Base-by-base conservation (phyloP, 2,329 filamentous ascomycete species). In the Fusarium pseudoanthophilum region DNA sequence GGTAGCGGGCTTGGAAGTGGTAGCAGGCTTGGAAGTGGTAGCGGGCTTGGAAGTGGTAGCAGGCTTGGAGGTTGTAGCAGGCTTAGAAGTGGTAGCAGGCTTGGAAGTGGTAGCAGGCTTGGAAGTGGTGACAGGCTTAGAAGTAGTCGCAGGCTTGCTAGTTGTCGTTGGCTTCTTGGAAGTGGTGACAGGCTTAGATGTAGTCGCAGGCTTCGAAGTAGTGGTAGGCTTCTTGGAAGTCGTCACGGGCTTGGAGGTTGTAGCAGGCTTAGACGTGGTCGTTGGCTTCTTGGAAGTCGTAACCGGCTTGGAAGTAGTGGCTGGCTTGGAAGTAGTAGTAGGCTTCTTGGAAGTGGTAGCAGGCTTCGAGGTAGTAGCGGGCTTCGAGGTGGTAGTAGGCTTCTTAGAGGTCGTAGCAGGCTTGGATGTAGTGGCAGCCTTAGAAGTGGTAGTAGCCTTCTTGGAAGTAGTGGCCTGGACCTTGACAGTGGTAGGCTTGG, bases 81-180 rank as follows among this genome's bases (percentile, higher is more conserved):
- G n/a, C 42, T 43, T 43, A 0, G 9, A 7, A 0, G n/a, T 43
- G 0, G n/a, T 43, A 4, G 40, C 10, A 5, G 36, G 36, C 36
- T 37, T 37, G 2, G 34, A 36, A 9, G 34, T 36, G 6, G 34
- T 36, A 36, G 34, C 15, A 36, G 36, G 34, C 26, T 62, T 62
- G 4, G 9, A 14, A 5, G 61, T 30, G 1, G 55, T 49, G 2
- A 11, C 20, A 4, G 34, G 30, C 32, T 58, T 45, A 0, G n/a
- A 26, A 0, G 61, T 60, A 0, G 55, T 39, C 9, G 18, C 32
- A 3, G 32, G 20, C 14, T 62, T 56, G 2, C 16, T 20, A 6
- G 61, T 60, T 0, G 55, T 39, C 9, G 18, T 26, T 1, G 32
- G 20, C 14, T 62, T 56, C 61, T 36, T 64, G 5, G 30, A 32